Base-by-base conservation (phyloP, 148 eudicot genomes). In the Vaccinium vitisidaea region DNA sequence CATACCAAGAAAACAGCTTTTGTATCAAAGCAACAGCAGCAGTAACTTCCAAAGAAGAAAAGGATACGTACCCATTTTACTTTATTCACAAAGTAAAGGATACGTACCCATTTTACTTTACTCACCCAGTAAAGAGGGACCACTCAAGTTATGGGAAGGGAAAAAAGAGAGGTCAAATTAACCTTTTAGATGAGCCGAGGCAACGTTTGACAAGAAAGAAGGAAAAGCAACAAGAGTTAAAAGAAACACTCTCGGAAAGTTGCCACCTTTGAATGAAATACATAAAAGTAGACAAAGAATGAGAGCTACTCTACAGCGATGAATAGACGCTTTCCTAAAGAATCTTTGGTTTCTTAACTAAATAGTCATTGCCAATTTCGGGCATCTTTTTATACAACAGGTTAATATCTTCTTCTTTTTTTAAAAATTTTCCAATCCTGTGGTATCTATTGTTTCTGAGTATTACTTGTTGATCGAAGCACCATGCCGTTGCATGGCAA, bases 401-500 rank as follows among this genome's bases (percentile, higher is more conserved):
- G 27, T 21, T 61, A 53, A 52, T 14, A 54, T 32, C 61, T n/a
- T 18, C 18, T 39, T 81, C 43, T 81, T 75, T 52, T 19, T 48
- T 3, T 0, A 36, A 36, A 36, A 36, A 36, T 2, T 70, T 82
- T 63, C 67, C 79, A 71, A 70, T 75, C 73, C 19, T 52, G 82
- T 75, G 46, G 59, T 83, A 80, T 27, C 65, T 84, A 86, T 83
- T 80, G 75, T 87, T 80, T 83, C 65, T 65, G 67, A 63, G 84
- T 65, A 85, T 23, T 21, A 50, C 46, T 59, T 84, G 73, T 84
- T 52, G 53, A 77, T 58, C 10, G 88, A 78, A 80, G 90, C 90
- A 63, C 90, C 89, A 81, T 87, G 84, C 79, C 98, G 92, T 87
- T 91, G 99, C 93, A 94, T 93, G 78, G 99, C 98, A 80, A 92